phyloP scores from a whole-genome alignment of 1,139 yeast genomes.

The Protomyces macrosporus region DNA sequence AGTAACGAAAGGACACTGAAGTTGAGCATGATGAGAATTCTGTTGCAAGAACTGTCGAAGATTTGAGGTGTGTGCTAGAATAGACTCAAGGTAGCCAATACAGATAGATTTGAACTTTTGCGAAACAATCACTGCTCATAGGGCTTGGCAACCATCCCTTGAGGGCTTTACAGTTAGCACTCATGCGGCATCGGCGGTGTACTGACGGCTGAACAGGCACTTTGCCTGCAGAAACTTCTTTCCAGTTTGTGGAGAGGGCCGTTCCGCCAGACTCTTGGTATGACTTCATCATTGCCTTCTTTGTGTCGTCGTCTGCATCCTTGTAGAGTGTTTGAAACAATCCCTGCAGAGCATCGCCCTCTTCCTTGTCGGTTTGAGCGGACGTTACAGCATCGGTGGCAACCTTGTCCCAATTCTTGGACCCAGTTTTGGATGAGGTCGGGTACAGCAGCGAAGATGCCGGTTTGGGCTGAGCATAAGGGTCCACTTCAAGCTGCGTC shows the following conservation, averaged over 20 bases:
- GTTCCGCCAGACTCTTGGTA: slow-evolving; percentile 93
- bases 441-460: slow-evolving; percentile 47
- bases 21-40: too few species aligned
- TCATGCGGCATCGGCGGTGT: background rate
- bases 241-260: slow-evolving; percentile 89
- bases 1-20: too few species aligned
- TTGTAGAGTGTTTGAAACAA: slow-evolving; percentile 63
- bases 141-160: background rate
- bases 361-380: slow-evolving; percentile 42
- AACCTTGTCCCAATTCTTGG: slow-evolving; percentile 68
- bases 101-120: too few species aligned
- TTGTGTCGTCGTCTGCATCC: slow-evolving; percentile 81
- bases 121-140: background rate
- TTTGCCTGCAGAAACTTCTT: slow-evolving; percentile 63
- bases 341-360: slow-evolving; percentile 54
- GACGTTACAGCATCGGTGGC: slow-evolving; percentile 40
- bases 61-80: too few species aligned
- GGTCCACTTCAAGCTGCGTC: slow-evolving; percentile 37
- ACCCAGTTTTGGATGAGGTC: slow-evolving; percentile 52
- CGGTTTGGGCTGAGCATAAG: slow-evolving; percentile 33
- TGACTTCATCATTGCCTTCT: slow-evolving; percentile 95
- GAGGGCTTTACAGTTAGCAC: background rate
- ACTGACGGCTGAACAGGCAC: slow-evolving; percentile 59
- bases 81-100: too few species aligned
- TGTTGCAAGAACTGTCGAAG: too few species aligned